Evolutionary conservation across 305 asterid species (phyloP), one percentile per base, ranked within the genome.

Genomic region (Fraxinus latifolia): DNA sequence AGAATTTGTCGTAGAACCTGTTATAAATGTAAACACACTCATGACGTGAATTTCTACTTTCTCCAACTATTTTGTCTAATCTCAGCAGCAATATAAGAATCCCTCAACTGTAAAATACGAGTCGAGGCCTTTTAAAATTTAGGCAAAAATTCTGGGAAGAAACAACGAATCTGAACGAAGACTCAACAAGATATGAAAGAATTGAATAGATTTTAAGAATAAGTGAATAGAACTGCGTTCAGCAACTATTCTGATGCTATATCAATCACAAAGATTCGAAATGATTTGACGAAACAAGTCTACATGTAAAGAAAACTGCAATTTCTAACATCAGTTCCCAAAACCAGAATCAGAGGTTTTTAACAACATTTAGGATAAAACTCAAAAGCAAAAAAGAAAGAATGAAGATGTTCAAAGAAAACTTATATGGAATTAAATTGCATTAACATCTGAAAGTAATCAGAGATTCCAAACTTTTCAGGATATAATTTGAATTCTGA

Each of bases 21-120:
- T 96, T 82, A 90, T 86, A 53, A 90, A 90, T 86, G 93, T 87
- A 67, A 93, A 86, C 85, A 93, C 84, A 86, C 93, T 88, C 98
- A 96, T 94, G 80, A 53, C 12, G 14, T 75, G 19, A 77, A 17
- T 23, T 31, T 44, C 78, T 23, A 34, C 0, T 47, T 65, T 42
- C 72, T 75, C 7, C n/a, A 19, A 37, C 74, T 81, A 11, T 34
- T 23, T 74, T 44, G 34, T 32, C 25, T 19, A 60, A 60, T 60
- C 15, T 60, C 71, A 60, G 71, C 4, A 60, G 33, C 44, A 32
- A 39, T 11, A 19, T 2, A 80, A 65, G 74, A 36, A 31, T 62
- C 74, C 74, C 76, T 14, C 12, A 37, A 50, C 53, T 12, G 53
- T 21, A n/a, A 31, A 55, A 15, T 8, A 27, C 14, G 5, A 34